Evolutionary conservation across 1,284 basidiomycete genomes (phyloP), one percentile per base, ranked within the genome.

Genomic region (Coniferiporia sulphurascens): DNA sequence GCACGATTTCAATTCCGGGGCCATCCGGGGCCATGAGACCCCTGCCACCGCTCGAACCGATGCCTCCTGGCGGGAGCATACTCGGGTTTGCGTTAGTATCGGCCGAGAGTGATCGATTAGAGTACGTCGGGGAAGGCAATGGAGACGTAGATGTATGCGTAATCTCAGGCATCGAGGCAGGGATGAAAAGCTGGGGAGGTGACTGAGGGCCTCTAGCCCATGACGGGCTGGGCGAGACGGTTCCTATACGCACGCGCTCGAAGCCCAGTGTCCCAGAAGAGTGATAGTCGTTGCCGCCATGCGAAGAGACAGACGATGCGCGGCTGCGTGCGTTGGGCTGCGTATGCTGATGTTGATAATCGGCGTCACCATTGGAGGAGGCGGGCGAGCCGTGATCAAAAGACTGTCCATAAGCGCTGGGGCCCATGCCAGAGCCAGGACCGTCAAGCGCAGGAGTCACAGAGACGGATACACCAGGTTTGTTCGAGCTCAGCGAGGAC

Each of bases 1-100:
- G 89, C 5, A 90, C 87, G 62, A 91, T 84, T 65, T 89, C 82
- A 64, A 91, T 76, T 52, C 79, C 79, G 0, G 86, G 86, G 0
- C 85, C 84, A 2, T 74, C 68, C 35, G 61, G 57, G 13, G 69
- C 69, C 55, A 73, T 70, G 52, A 76, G 71, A n/a, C 73, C 74
- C 44, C 78, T 83, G 55, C 34, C 36, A 48, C 32, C 51, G 27
- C 15, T 36, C 48, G 41, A 44, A 19, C 52, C 22, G 8, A 51
- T 38, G 6, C 49, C 55, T 1, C 53, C 59, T 12, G 53, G 21
- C 8, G 59, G 54, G 17, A 60, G 59, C 2, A 56, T 52, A 86
- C 3, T 78, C 74, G 27, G 66, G 64, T 56, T 69, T 67, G 0
- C 63, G 58, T 49, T 72, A 68, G 27, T 68, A 63, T 41, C 38